phyloP scores from a whole-genome alignment of 2,329 filamentous ascomycete species.

The Arthroderma uncinatum region DNA sequence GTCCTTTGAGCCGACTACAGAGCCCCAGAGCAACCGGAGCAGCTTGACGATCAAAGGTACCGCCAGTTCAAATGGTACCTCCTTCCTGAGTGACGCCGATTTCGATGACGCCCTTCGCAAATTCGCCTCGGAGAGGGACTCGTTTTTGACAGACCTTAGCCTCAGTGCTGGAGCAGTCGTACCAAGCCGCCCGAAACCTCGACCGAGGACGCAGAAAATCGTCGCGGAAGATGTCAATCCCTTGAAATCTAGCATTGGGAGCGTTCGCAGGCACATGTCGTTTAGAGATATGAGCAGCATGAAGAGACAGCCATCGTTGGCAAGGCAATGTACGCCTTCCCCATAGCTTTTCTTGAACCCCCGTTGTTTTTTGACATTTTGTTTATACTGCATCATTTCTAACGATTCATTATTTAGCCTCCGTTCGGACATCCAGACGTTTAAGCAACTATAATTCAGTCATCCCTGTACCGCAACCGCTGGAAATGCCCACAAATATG shows the following conservation, averaged over 20 bases:
- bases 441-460: slow-evolving; percentile 98
- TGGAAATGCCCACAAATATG: slow-evolving; percentile 83
- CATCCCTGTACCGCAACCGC: slow-evolving; percentile 82
- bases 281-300: slow-evolving; percentile 91
- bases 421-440: slow-evolving; percentile 70
- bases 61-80: slow-evolving; percentile 26
- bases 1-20: slow-evolving; percentile 33
- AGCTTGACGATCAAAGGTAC: slow-evolving; percentile 49
- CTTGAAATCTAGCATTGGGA: slow-evolving; percentile 58
- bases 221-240: slow-evolving; percentile 55
- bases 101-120: slow-evolving; percentile 89
- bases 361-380: slow-evolving; percentile 19
- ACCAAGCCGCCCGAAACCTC: slow-evolving; percentile 53
- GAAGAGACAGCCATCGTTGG: slow-evolving; percentile 69
- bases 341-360: neutral
- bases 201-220: slow-evolving; percentile 71
- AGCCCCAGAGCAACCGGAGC: slow-evolving; percentile 51
- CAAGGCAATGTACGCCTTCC: slow-evolving; percentile 57
- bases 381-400: slow-evolving; percentile 8
- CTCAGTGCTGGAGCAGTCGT: slow-evolving; percentile 68
- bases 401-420: slow-evolving; percentile 39
- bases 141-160: slow-evolving; percentile 82
- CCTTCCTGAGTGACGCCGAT: slow-evolving; percentile 59
- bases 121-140: slow-evolving; percentile 89
- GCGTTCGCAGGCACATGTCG: slow-evolving; percentile 83